These are phyloP conservation scores for Colletotrichum spaethianum DNA, from an alignment of 2,329 filamentous ascomycete species.

Conservation along the genomic window DNA sequence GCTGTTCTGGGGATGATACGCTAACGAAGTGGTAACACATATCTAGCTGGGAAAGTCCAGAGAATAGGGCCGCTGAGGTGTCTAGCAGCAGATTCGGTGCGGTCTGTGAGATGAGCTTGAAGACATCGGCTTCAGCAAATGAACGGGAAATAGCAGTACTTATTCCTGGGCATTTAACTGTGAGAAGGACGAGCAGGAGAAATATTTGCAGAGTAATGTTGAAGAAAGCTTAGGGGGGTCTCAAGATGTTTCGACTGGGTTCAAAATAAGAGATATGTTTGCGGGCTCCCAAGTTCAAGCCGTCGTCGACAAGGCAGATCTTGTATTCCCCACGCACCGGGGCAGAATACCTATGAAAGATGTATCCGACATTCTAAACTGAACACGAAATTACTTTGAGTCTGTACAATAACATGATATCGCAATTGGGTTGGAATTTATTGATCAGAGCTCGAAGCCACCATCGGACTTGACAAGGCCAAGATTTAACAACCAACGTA, in stretches of 20 bases:
- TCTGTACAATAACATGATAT: neutral
- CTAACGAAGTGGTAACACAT: too few relatives aligned
- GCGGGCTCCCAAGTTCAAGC: neutral
- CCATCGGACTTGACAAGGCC: too few relatives aligned
- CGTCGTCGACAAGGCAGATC: neutral
- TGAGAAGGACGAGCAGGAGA: neutral
- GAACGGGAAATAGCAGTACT: slow-evolving; percentile 75
- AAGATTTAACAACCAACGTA: too few relatives aligned
- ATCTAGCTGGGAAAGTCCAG: slow-evolving; percentile 16
- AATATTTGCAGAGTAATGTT: neutral
- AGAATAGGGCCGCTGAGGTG: slow-evolving; percentile 1
- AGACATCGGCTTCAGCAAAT: slow-evolving; percentile 59
- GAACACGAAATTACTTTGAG: neutral
- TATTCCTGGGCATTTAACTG: too few relatives aligned
- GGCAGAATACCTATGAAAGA: neutral
- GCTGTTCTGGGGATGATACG: too few relatives aligned
- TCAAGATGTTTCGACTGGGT: neutral
- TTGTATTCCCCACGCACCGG: neutral
- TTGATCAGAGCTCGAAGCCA: neutral
- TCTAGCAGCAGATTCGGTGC: slow-evolving; percentile 48
- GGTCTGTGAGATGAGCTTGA: slow-evolving; percentile 56
- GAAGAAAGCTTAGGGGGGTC: too few relatives aligned
- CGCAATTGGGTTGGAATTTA: too few relatives aligned
- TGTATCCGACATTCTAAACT: neutral
- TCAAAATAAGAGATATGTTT: neutral